These are phyloP conservation scores for Salvia splendens DNA, from an alignment of 257 asterid genomes.

Conservation along the genomic window DNA sequence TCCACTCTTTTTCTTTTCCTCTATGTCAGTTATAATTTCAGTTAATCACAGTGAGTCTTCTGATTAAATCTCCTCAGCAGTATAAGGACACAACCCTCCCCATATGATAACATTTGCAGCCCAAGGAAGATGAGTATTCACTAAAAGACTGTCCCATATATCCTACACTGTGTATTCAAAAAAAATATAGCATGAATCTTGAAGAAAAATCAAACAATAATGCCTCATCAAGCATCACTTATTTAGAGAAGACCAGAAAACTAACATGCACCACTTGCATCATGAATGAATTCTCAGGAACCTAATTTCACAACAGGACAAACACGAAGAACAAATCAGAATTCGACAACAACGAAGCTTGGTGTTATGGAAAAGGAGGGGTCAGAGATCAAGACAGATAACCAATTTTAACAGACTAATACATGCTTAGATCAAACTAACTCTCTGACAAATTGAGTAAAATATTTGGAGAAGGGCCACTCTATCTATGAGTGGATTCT, in stretches of 20 bases:
- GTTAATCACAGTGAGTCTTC: background rate
- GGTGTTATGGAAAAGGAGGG: constrained; percentile 1
- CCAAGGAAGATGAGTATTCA: constrained; percentile 3
- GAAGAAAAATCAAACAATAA: constrained; percentile 1
- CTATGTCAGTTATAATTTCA: background rate
- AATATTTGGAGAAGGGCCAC: constrained; percentile 33
- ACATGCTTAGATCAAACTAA: constrained; percentile 9
- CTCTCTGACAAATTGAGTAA: constrained; percentile 7
- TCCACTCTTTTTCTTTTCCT: background rate
- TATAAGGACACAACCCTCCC: background rate
- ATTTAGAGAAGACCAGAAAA: background rate
- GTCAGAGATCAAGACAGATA: constrained; percentile 9
- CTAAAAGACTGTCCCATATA: background rate
- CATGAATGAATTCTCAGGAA: background rate
- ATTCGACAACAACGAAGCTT: background rate
- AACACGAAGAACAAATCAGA: background rate
- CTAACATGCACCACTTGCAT: background rate
- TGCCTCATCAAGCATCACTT: background rate
- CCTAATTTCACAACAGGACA: background rate
- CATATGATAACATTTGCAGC: background rate
- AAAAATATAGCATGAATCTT: background rate
- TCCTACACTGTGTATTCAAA: constrained; percentile 4
- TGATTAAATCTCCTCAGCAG: background rate
- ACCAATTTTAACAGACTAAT: constrained; percentile 17
- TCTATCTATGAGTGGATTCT: constrained; percentile 31